Evolutionary conservation across 148 eudicot genomes (phyloP).

Genomic region (Rhododendron williamsianum): DNA sequence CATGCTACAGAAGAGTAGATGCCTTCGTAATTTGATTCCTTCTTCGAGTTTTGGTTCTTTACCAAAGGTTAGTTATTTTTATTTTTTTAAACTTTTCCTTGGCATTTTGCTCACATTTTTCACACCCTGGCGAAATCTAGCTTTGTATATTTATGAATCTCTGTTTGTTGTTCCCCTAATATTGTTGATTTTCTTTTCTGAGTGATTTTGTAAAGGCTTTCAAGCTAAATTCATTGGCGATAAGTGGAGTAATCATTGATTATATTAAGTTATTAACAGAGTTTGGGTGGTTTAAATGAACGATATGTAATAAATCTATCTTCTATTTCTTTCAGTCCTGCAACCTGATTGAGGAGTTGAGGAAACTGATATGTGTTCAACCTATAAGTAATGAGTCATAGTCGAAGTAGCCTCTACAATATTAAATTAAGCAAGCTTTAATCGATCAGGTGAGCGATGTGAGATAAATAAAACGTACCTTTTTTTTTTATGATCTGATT

Average conservation of each 20-base stretch:
- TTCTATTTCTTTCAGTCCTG: neutral
- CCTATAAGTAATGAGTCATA: neutral
- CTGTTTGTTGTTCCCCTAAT: neutral
- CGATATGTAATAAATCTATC: too few species aligned
- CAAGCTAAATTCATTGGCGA: neutral
- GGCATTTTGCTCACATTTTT: neutral
- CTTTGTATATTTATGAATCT: neutral
- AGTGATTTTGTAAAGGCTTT: neutral
- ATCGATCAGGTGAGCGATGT: neutral
- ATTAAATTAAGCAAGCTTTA: neutral
- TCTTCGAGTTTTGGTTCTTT: neutral
- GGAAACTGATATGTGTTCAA: neutral
- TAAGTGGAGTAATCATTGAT: neutral
- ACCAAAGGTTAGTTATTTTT: neutral
- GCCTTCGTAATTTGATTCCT: neutral
- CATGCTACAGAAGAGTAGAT: neutral
- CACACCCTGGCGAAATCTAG: neutral
- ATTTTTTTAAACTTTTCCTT: neutral
- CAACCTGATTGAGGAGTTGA: neutral
- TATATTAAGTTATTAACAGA: neutral
- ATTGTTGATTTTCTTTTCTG: neutral
- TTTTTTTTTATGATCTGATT: neutral
- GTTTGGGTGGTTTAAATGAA: neutral
- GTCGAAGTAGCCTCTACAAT: neutral
- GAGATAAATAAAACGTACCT: neutral